These are phyloP conservation scores for Glonium stellatum DNA, from an alignment of 495 filamentous ascomycete species.

Conservation along the genomic window DNA sequence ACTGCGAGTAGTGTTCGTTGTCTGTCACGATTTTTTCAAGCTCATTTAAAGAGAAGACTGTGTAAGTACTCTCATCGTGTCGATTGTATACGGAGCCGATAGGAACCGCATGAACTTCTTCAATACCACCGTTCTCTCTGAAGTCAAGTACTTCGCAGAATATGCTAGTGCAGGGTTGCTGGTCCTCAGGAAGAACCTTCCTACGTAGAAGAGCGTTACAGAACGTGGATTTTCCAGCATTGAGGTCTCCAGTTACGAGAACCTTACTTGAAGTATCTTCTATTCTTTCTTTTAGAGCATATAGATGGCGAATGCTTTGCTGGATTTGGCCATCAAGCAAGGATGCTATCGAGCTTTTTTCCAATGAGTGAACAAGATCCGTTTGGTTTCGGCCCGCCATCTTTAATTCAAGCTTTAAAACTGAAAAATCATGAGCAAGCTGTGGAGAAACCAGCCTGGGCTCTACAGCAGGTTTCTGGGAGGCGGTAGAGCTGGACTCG, in stretches of 20 bases:
- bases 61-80: constrained; percentile 88
- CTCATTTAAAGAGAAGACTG: constrained; percentile 66
- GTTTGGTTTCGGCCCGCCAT: constrained; percentile 76
- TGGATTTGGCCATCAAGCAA: constrained; percentile 89
- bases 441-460: constrained; percentile 81
- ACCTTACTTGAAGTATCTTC: constrained; percentile 98
- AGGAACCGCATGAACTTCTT: constrained; percentile 93
- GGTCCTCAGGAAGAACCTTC: constrained; percentile 91
- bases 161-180: constrained; percentile 97
- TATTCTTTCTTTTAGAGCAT: constrained; percentile 81
- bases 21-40: constrained; percentile 87
- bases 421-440: constrained; percentile 91
- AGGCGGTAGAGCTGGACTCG: constrained; percentile 66
- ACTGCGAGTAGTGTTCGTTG: constrained; percentile 79
- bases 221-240: constrained; percentile 97
- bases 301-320: constrained; percentile 83
- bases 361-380: constrained; percentile 92
- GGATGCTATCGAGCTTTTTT: constrained; percentile 82
- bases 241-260: constrained; percentile 91
- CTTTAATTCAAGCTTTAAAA: constrained; percentile 90
- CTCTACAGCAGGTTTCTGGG: constrained; percentile 50
- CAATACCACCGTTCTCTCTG: constrained; percentile 78
- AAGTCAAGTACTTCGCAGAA: constrained; percentile 96
- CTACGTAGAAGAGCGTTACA: constrained; percentile 91
- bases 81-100: constrained; percentile 64